Evolutionary conservation across 2,329 filamentous ascomycete species (phyloP), one percentile per base, ranked within the genome.

Genomic region (Sporothrix inflata): DNA sequence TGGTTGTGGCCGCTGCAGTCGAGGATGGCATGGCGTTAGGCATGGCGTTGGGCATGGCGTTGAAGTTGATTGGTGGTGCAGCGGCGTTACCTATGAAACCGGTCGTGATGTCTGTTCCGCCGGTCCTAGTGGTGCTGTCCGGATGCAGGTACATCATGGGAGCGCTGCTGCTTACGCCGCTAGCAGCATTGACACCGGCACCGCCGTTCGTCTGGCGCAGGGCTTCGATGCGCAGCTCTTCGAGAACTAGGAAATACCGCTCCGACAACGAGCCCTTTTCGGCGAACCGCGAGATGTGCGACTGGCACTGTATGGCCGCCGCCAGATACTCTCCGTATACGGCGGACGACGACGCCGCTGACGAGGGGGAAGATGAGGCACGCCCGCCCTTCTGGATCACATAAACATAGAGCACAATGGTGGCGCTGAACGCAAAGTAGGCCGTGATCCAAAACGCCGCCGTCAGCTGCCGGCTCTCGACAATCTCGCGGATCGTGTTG

Each of bases 381-480:
- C 55, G 30, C 5, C 55, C 30, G 9, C 76, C 73, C 38, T 81
- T 76, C 53, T 83, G 83, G 11, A 85, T 84, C 7, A 80, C 79
- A 61, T 82, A 83, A 2, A 85, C 80, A 72, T 85, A 85, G 3
- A 85, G 76, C 0, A 84, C 78, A 2, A 84, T 81, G 4, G 83
- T 80, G 0, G 83, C 84, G 14, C 78, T 83, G 60, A 85, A 85
- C 0, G 80, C 83, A 69, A 82, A 83, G 69, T 85, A 85, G 21
- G 82, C 81, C 0, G 78, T 80, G 55, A 81, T 80, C 79, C 82
- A 84, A 65, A 83, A 84, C 0, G 81, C 80, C 11, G 78, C 79
- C 67, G 80, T 83, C 73, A 84, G 78, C 70, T 81, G 79, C 7
- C 78, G 75, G 1, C 76, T 77, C 63, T 79, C 77, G 14, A 78